These are phyloP conservation scores for Chaetomium fimeti DNA, from an alignment of 495 filamentous ascomycete species.

Conservation along the genomic window DNA sequence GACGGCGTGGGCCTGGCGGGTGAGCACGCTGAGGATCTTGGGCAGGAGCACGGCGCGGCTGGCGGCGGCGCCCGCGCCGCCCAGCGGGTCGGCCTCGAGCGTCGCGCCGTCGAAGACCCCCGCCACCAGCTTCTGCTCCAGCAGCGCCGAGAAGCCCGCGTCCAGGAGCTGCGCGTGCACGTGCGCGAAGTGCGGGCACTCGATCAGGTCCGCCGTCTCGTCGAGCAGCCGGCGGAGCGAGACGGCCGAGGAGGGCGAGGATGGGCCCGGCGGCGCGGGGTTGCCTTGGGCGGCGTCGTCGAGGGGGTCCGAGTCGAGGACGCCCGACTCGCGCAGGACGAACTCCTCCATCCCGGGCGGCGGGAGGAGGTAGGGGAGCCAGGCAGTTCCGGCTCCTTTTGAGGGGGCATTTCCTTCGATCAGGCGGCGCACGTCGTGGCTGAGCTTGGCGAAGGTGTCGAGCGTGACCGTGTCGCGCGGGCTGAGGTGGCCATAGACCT, in stretches of 20 bases:
- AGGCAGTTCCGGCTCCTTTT: slow-evolving; percentile 62
- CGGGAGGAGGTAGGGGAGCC: slow-evolving; percentile 85
- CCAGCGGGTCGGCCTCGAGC: background rate
- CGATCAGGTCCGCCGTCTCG: slow-evolving; percentile 92
- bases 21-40: slow-evolving; percentile 81
- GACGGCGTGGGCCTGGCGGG: slow-evolving; percentile 84
- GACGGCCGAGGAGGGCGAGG: slow-evolving; percentile 40
- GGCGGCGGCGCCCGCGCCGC: slow-evolving; percentile 30
- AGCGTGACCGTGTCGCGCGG: slow-evolving; percentile 85
- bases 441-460: slow-evolving; percentile 72
- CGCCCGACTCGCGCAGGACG: slow-evolving; percentile 80
- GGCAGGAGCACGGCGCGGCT: slow-evolving; percentile 75
- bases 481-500: slow-evolving; percentile 80
- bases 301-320: slow-evolving; percentile 54
- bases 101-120: slow-evolving; percentile 66
- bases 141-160: slow-evolving; percentile 74
- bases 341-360: slow-evolving; percentile 70
- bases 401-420: slow-evolving; percentile 75
- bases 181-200: slow-evolving; percentile 82
- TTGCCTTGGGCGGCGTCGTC: slow-evolving; percentile 40
- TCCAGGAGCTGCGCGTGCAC: slow-evolving; percentile 85
- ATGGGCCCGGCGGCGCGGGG: slow-evolving; percentile 23
- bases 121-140: slow-evolving; percentile 73
- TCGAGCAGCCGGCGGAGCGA: slow-evolving; percentile 84
- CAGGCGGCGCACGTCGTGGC: slow-evolving; percentile 71